Conservation (phyloP, 495 filamentous ascomycete genomes). For the Copromyces sp. region DNA sequence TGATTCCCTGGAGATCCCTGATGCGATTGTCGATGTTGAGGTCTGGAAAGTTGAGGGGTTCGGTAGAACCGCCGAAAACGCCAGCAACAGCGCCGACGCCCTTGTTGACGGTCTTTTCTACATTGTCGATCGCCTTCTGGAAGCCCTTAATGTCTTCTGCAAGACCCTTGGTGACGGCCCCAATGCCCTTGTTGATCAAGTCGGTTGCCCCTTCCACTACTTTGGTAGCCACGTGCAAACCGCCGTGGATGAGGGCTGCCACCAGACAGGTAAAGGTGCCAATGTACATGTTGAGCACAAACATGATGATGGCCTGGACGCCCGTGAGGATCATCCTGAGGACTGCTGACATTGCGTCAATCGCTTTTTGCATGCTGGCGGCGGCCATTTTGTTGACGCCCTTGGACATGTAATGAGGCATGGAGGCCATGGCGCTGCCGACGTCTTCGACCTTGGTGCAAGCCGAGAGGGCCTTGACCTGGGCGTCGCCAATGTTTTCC, state of each 20-base stretch:
- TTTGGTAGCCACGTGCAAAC: conserved; percentile 55
- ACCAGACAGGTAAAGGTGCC: conserved; percentile 82
- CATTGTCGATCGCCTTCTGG: conserved; percentile 49
- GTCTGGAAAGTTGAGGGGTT: conserved; percentile 24
- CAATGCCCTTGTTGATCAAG: conserved; percentile 63
- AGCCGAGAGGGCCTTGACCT: conserved; percentile 70
- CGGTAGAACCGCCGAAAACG: conserved; percentile 25
- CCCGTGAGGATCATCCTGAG: conserved; percentile 68
- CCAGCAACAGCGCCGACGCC: conserved; percentile 19
- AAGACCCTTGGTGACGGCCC: conserved; percentile 53
- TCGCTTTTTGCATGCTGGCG: conserved; percentile 61
- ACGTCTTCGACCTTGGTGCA: conserved; percentile 89
- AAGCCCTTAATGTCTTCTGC: conserved; percentile 44
- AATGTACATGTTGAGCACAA: conserved; percentile 81
- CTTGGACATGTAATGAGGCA: conserved; percentile 84
- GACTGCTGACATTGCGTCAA: conserved; percentile 65
- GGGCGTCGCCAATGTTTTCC: conserved; percentile 61
- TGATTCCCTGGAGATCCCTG: conserved; percentile 53
- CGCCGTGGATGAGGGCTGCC: conserved; percentile 67
- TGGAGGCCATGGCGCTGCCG: conserved; percentile 92
- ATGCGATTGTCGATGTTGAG: conserved; percentile 53
- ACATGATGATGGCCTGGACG: conserved; percentile 79
- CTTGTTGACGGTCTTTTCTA: conserved; percentile 37
- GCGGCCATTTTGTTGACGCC: conserved; percentile 85
- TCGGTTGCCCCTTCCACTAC: conserved; percentile 61